Evolutionary conservation across 164 flowering plant genomes (phyloP).

Genomic region (Berberis vulgaris): DNA sequence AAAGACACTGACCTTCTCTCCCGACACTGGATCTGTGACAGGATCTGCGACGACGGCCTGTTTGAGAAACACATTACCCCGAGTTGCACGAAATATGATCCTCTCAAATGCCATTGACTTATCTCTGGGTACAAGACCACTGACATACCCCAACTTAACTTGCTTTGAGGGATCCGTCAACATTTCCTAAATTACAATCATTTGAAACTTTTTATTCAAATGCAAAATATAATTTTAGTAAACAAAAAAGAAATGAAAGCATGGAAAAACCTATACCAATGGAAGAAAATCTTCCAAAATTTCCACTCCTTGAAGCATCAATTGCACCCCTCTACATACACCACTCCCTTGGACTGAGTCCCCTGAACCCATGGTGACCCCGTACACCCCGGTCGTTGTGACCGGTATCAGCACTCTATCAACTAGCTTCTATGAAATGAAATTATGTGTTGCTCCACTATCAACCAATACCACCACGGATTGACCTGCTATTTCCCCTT

Average conservation of each 20-base stretch:
- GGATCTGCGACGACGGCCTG: conserved; percentile 66
- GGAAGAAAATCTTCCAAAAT: no score
- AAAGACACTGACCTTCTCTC: conserved; percentile 58
- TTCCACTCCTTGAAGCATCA: no score
- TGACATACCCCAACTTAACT: conserved; percentile 76
- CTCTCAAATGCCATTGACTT: conserved; percentile 95
- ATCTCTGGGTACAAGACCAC: conserved; percentile 87
- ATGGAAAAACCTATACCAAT: conserved; percentile 26
- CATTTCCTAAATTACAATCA: conserved; percentile 41
- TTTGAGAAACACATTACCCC: conserved; percentile 84
- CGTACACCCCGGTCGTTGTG: no score
- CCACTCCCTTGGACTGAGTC: no score
- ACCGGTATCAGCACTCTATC: no score
- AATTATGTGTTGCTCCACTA: no score
- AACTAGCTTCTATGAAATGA: no score
- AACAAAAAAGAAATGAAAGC: not conserved
- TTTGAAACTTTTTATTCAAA: conserved; percentile 2
- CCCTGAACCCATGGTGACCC: no score
- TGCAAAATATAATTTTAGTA: not conserved
- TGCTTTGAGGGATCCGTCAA: conserved; percentile 66
- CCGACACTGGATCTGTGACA: conserved; percentile 84
- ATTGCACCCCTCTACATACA: no score
- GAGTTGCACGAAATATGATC: conserved; percentile 93
- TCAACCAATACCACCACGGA: no score
- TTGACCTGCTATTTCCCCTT: no score